Base-by-base conservation (phyloP, 306 rosid genomes). In the Potentilla sterilis region DNA sequence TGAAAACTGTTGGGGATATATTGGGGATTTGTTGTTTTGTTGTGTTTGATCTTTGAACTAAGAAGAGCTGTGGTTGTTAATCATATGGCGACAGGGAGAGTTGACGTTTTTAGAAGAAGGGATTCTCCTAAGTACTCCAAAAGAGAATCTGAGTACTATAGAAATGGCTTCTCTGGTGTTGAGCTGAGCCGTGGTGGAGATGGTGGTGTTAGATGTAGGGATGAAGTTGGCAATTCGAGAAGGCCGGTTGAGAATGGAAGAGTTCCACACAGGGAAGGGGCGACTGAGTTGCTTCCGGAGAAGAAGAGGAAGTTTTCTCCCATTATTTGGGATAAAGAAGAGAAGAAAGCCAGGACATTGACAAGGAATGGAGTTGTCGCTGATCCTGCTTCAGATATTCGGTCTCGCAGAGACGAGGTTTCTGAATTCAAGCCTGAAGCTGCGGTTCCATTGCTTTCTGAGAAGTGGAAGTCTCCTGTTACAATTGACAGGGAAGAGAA, bases 271-370 rank as follows among this genome's bases (percentile, higher is more conserved):
- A 22, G 40, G 52, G 81, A 75, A 22, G 81, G 55, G 63, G 78
- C 58, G 32, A 67, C 34, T 72, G 74, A 18, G 19, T 24, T 76
- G 19, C 89, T 83, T 1, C 73, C 65, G 0, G 81, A 80, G 81
- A 96, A 86, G 87, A 92, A 86, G 73, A 89, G 97, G 76, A 96
- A 90, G 78, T 55, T 88, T 76, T 88, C 97, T 9, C 90, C 97
- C 1, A 75, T 89, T 68, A 52, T 85, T 3, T 89, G 93, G 91
- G 86, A 90, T 62, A 76, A 80, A 71, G 86, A 79, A 48, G 87
- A 84, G 67, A 87, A 86, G 76, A 82, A 77, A 32, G 79, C 6
- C 11, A 86, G 74, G 37, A 19, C 63, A 16, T 79, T 81, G 48
- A 79, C 86, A 5, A 74, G 79, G 44, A 74, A 77, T 69, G 67